Conservation (phyloP, 2,329 filamentous ascomycete genomes). For the Mycosphaerelloides madeirae region DNA sequence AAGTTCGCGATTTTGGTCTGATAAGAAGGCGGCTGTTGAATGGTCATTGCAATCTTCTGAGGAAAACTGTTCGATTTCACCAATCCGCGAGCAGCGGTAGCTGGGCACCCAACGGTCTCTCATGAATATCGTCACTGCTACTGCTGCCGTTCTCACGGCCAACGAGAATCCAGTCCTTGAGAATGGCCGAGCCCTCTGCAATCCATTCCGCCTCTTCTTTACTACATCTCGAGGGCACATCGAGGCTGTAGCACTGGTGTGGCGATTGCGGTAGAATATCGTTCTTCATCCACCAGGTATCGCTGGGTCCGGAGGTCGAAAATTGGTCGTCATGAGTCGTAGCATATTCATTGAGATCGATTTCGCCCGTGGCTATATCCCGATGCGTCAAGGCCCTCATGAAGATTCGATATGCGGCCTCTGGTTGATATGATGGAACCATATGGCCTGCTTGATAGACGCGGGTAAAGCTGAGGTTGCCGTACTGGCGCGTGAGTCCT, state of each 20-base stretch:
- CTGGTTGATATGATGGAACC: conserved; percentile 34
- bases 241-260: conserved; percentile 15
- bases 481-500: conserved; percentile 30
- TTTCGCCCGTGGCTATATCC: conserved; percentile 34
- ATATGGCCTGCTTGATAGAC: conserved; percentile 51
- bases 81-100: not conserved
- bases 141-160: conserved; percentile 14
- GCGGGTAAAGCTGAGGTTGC: conserved; percentile 39
- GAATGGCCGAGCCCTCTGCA: conserved; percentile 26
- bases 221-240: conserved; percentile 16
- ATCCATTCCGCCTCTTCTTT: conserved; percentile 29
- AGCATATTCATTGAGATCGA: conserved; percentile 17
- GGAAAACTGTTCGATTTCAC: too few relatives aligned
- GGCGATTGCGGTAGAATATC: conserved; percentile 26
- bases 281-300: conserved; percentile 31
- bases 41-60: too few relatives aligned
- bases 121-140: not conserved
- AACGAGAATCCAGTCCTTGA: conserved; percentile 30
- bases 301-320: conserved; percentile 21
- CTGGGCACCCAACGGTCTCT: not conserved
- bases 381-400: conserved; percentile 31
- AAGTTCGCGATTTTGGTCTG: too few relatives aligned
- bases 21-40: too few relatives aligned
- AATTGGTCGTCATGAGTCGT: conserved; percentile 15
- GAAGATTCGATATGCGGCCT: conserved; percentile 37